phyloP scores from a whole-genome alignment of 495 filamentous ascomycete genomes.

The Lophiostoma macrostomum region DNA sequence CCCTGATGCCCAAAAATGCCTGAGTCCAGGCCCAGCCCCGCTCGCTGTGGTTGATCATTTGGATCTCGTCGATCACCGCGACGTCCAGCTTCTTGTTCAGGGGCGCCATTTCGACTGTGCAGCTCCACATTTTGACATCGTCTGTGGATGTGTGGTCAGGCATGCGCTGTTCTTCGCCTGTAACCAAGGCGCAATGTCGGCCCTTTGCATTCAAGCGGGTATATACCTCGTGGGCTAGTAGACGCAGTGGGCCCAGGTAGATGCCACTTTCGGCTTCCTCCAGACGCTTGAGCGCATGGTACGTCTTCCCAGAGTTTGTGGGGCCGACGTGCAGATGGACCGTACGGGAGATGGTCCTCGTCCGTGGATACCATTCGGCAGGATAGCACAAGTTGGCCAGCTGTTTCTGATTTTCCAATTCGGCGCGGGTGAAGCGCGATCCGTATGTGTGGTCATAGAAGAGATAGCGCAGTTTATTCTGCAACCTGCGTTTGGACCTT shows the following conservation, averaged over 20 bases:
- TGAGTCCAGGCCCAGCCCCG: slow-evolving; percentile 98
- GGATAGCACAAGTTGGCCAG: slow-evolving; percentile 81
- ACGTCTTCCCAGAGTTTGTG: slow-evolving; percentile 98
- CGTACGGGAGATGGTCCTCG: slow-evolving; percentile 72
- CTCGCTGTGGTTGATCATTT: slow-evolving; percentile 80
- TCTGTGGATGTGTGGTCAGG: too few relatives aligned
- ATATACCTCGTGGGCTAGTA: slow-evolving; percentile 93
- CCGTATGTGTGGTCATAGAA: slow-evolving; percentile 53
- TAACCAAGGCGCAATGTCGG: slow-evolving; percentile 73
- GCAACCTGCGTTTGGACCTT: too few relatives aligned
- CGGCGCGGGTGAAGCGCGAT: slow-evolving; percentile 48
- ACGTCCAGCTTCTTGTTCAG: slow-evolving; percentile 71
- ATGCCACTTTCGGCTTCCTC: slow-evolving; percentile 72
- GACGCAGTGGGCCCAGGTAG: slow-evolving; percentile 85
- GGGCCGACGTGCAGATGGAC: slow-evolving; percentile 94
- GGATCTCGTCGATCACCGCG: slow-evolving; percentile 96
- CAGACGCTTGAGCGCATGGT: slow-evolving; percentile 85
- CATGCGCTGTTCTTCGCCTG: slow-evolving; percentile 79
- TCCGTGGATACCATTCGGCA: slow-evolving; percentile 83
- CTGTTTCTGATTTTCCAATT: slow-evolving; percentile 57
- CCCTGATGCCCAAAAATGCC: slow-evolving; percentile 80
- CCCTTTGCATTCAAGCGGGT: slow-evolving; percentile 73
- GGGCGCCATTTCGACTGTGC: slow-evolving; percentile 95
- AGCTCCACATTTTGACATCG: slow-evolving; percentile 59
- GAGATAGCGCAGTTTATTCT: slow-evolving; percentile 60